Base-by-base conservation (phyloP, 768 basidiomycete species). In the Psilocybe tampanensis region DNA sequence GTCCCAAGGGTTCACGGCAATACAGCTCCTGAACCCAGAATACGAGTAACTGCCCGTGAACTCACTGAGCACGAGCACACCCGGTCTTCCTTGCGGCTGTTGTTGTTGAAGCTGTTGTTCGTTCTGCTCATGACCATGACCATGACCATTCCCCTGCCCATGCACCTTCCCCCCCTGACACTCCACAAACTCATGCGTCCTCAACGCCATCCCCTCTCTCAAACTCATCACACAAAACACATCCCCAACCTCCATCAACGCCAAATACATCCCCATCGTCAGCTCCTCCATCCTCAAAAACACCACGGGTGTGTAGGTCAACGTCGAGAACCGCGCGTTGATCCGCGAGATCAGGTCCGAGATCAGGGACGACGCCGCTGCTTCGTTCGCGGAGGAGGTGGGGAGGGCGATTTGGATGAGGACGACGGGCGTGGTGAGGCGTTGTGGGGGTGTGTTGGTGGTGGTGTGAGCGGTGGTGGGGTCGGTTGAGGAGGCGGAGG, bases 31-130 rank as follows among this genome's bases (percentile, higher is more conserved):
- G 75, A 95, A 95, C 13, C 93, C 92, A 45, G 86, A 88, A 66
- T 92, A 93, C 62, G 85, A 89, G 67, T 94, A 94, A 5, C 86
- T 86, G 11, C 93, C 94, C 0, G 93, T 90, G 68, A 95, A 95
- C 86, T 92, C 54, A 7, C 8, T 32, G 1, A 48, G 47, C 0
- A 48, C 47, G 5, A 48, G n/a, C 11, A 48, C 47, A 2, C 47
- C 47, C 5, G 26, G 47, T 19, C 47, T 48, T n/a, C n/a, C n/a
- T n/a, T n/a, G n/a, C n/a, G n/a, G n/a, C n/a, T n/a, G n/a, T n/a
- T n/a, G n/a, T n/a, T n/a, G n/a, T n/a, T n/a, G n/a, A n/a, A n/a
- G n/a, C n/a, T n/a, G n/a, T n/a, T n/a, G n/a, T n/a, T n/a, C n/a
- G n/a, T n/a, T 36, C 49, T 19, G 13, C 3, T 19, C 19, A 43